These are phyloP conservation scores for Circinella umbellata DNA, from an alignment of 371 early-diverging fungal species.

Conservation along the genomic window DNA sequence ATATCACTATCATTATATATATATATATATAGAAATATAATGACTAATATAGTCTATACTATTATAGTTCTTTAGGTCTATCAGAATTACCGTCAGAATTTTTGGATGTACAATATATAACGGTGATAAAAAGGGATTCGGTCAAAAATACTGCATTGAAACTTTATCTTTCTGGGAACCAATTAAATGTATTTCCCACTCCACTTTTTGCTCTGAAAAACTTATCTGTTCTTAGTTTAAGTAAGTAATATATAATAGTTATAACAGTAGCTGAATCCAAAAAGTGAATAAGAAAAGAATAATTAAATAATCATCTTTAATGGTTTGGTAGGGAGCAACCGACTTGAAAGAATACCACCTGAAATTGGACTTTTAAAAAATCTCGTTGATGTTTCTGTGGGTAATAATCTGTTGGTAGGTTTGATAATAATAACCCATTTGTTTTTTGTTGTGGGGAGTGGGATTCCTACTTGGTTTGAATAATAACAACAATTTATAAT, in stretches of 20 bases:
- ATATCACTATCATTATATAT: neutral
- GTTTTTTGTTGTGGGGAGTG: neutral
- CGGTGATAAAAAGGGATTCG: constrained; percentile 52
- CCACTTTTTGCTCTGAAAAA: constrained; percentile 52
- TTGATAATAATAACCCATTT: neutral
- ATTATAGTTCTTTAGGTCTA: constrained; percentile 48
- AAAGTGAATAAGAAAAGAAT: neutral
- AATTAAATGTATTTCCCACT: constrained; percentile 40
- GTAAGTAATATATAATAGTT: constrained; percentile 31
- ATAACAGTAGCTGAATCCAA: no score
- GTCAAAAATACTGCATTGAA: constrained; percentile 52
- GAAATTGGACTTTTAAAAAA: constrained; percentile 64
- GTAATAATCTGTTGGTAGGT: constrained; percentile 59
- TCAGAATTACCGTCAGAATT: constrained; percentile 59
- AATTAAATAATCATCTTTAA: no score
- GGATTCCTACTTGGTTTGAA: no score
- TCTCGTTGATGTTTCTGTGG: constrained; percentile 61
- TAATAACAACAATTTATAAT: neutral
- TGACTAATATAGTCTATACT: neutral
- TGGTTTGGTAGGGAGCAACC: constrained; percentile 49
- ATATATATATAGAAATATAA: neutral
- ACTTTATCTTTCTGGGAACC: constrained; percentile 56
- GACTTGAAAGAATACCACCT: constrained; percentile 49
- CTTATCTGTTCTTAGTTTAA: constrained; percentile 58
- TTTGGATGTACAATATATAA: constrained; percentile 53